phyloP scores from a whole-genome alignment of 148 eudicot genomes.

The Oxyria digyna region DNA sequence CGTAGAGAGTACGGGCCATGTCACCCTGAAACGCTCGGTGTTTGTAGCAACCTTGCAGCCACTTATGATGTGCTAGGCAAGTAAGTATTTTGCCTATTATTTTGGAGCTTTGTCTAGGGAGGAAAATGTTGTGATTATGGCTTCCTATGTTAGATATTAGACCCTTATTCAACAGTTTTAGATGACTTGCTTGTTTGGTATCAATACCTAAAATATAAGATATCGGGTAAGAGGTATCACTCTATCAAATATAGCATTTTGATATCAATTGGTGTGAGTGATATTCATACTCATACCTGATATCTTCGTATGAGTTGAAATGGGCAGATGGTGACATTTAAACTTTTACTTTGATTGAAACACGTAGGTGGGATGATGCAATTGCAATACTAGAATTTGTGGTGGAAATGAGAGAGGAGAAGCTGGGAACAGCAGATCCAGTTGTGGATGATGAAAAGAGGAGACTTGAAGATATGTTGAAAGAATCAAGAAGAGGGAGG shows the following conservation, averaged over 20 bases:
- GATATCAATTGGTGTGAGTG: no score
- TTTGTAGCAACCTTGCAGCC: slow-evolving; percentile 13
- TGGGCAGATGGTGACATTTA: no score
- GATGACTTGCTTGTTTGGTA: not conserved
- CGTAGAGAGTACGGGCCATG: slow-evolving; percentile 1
- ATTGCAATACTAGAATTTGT: slow-evolving; percentile 9
- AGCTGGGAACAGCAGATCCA: slow-evolving; percentile 14
- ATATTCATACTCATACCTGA: no score
- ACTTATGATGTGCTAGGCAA: slow-evolving; percentile 12
- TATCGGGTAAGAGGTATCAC: no score
- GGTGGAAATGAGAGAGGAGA: slow-evolving; percentile 12
- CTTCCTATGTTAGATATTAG: not conserved
- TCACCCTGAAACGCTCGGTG: slow-evolving; percentile 12
- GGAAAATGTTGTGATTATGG: not conserved
- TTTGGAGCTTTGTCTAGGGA: no score
- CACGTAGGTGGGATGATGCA: slow-evolving; percentile 11
- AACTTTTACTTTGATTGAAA: not conserved
- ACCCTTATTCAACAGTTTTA: no score
- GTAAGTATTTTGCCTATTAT: not conserved
- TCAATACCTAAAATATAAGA: no score
- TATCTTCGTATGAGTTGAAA: not conserved
- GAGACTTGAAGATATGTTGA: slow-evolving; percentile 9
- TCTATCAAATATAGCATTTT: no score
- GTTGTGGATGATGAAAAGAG: slow-evolving; percentile 13
- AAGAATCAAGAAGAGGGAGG: slow-evolving; percentile 12